Base-by-base conservation (phyloP, 2,329 filamentous ascomycete genomes). In the Hypoxylon sp. region DNA sequence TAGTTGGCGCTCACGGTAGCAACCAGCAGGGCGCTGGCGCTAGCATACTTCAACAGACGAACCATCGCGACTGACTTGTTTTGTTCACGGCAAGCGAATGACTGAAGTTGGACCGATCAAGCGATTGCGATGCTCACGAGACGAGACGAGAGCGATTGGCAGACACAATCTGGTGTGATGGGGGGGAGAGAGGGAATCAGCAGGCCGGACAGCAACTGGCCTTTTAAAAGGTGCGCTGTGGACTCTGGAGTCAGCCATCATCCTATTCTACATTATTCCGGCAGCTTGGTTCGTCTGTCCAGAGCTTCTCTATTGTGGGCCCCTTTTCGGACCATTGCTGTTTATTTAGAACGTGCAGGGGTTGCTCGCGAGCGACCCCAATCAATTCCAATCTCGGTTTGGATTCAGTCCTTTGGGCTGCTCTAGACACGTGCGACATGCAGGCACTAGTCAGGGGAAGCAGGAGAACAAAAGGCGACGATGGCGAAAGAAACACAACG, bases 31-130 rank as follows among this genome's bases (percentile, higher is more conserved):
- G 74, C 75, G 62, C 77, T 71, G 67, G 75, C 75, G 63, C 74
- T 68, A 65, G 74, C 72, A 68, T 78, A 76, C 62, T 78, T 75
- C 56, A 76, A 67, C 23, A 76, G 61, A 61, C 72, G 73, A 69
- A 78, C 76, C 77, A 79, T 79, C 50, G 63, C 61, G 43, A 60
- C 60, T 58, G 21, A 43, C 7, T 43, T 48, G 30, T 60, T 65
- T 65, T 60, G 65, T 67, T 63, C 63, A 63, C 63, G 68, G 71
- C 60, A 73, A 75, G 73, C 73, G 76, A 77, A 75, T 75, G 75
- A 77, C 75, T 77, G 68, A 70, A 74, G 74, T 75, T 75, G 58
- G 71, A 72, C 63, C 25, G 65, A 68, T 63, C 63, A 65, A 68
- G 57, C 21, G 60, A 66, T 60, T 65, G 60, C 30, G 49, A 62